Conservation (phyloP, 768 basidiomycete species). For the Cantharellus anzutake region DNA sequence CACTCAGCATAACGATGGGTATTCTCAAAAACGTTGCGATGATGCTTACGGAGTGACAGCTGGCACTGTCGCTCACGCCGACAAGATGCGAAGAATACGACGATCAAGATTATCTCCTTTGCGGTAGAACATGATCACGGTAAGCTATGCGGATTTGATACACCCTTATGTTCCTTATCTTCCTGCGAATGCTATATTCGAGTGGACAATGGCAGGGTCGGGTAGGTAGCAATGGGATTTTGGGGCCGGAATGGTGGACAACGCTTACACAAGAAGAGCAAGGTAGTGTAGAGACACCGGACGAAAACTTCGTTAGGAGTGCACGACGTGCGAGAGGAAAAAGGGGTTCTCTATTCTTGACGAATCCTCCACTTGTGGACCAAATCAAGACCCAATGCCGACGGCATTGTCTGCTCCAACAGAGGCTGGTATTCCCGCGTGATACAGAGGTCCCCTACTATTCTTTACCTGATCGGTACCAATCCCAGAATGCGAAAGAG, state of each 20-base stretch:
- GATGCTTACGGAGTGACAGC: slow-evolving; percentile 27
- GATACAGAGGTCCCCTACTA: too few species aligned
- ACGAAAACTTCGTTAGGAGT: not conserved
- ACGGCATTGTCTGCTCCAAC: not conserved
- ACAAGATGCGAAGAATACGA: not conserved
- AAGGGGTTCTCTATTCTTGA: not conserved
- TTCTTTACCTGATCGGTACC: too few species aligned
- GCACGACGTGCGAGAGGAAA: not conserved
- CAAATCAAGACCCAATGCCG: not conserved
- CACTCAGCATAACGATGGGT: slow-evolving; percentile 40
- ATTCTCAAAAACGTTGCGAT: slow-evolving; percentile 35
- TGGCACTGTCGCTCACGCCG: slow-evolving; percentile 16
- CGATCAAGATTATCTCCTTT: not conserved
- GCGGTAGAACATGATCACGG: too few species aligned
- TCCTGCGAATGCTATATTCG: not conserved
- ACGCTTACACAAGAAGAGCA: not conserved
- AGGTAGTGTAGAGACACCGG: not conserved
- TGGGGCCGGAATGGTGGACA: not conserved
- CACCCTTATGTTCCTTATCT: not conserved
- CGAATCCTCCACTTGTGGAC: not conserved
- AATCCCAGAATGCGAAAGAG: too few species aligned
- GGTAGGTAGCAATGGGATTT: not conserved
- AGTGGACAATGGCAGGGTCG: not conserved
- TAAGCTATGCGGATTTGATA: not conserved
- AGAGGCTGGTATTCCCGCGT: too few species aligned